A percentile compares a stretch with the other conserved stretches of the same genome.
phyloP scores from a whole-genome alignment of 1,284 basidiomycete species.

The Leccinum griseonigrum region DNA sequence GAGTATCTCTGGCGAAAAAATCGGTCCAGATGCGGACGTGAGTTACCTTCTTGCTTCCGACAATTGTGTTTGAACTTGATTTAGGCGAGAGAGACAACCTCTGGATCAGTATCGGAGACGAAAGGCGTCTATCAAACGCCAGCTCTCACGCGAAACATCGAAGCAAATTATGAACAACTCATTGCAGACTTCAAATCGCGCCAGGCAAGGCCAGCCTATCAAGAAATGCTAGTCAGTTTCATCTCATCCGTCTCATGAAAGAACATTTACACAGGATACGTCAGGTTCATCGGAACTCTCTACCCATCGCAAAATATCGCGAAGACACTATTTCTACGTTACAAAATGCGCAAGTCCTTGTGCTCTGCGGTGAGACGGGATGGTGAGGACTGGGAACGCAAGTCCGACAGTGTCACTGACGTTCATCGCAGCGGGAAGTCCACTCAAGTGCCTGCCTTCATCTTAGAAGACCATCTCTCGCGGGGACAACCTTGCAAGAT shows the following conservation, averaged over 20 bases:
- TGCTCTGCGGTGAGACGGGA: constrained; percentile 97
- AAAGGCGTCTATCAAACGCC: constrained; percentile 16
- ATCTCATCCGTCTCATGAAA: not conserved
- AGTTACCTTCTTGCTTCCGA: constrained; percentile 8
- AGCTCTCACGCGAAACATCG: constrained; percentile 22
- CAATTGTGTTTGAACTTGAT: constrained; percentile 3
- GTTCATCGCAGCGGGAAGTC: constrained; percentile 80
- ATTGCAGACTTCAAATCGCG: constrained; percentile 59
- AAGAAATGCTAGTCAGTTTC: constrained; percentile 79
- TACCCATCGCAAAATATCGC: constrained; percentile 90
- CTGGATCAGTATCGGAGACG: constrained; percentile 28
- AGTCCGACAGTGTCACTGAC: constrained; percentile 11
- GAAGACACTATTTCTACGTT: constrained; percentile 73
- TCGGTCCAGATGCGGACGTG: constrained; percentile 46
- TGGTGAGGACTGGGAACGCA: constrained; percentile 51
- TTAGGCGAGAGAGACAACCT: constrained; percentile 31
- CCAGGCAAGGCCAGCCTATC: constrained; percentile 66
- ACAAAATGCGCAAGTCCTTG: constrained; percentile 82
- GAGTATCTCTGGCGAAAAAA: constrained; percentile 57
- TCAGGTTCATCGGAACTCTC: constrained; percentile 65
- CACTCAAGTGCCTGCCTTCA: constrained; percentile 94
- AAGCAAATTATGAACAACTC: constrained; percentile 48
- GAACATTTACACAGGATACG: constrained; percentile 4
- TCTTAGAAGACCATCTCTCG: constrained; percentile 88
- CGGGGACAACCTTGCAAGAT: constrained; percentile 88